Evolutionary conservation across 768 basidiomycete species (phyloP).

Genomic region (Mycena latifolia): DNA sequence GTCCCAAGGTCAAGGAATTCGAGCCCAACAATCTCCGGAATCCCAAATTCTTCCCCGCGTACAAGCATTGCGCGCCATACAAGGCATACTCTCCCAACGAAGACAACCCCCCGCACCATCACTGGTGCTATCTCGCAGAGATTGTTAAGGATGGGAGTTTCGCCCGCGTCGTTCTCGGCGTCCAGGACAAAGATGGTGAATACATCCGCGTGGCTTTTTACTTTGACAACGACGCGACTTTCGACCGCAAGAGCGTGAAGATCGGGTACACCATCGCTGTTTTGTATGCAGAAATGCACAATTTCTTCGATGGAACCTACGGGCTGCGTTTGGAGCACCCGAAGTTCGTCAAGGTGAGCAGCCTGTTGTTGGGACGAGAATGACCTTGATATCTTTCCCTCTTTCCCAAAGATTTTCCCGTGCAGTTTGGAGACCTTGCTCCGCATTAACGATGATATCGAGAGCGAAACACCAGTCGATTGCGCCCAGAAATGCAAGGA

Average conservation of each 20-base stretch:
- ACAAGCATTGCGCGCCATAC: conserved; percentile 24
- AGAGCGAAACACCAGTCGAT: conserved; percentile 21
- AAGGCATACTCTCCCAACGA: neutral
- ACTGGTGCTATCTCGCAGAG: conserved; percentile 35
- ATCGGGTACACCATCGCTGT: conserved; percentile 31
- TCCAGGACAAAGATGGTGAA: no score
- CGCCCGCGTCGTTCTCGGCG: conserved; percentile 7
- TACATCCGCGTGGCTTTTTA: no score
- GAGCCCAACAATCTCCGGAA: conserved; percentile 24
- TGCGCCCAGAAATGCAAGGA: conserved; percentile 24
- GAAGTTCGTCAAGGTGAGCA: conserved; percentile 33
- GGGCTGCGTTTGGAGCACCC: conserved; percentile 29
- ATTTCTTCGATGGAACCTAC: conserved; percentile 9
- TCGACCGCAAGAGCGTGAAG: conserved; percentile 20
- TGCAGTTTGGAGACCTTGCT: conserved; percentile 33
- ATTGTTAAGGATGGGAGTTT: conserved; percentile 11
- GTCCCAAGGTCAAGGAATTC: neutral
- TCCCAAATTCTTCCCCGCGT: conserved; percentile 30
- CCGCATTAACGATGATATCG: conserved; percentile 34
- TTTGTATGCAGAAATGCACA: conserved; percentile 29
- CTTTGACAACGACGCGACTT: conserved; percentile 18
- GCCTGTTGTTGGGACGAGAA: neutral
- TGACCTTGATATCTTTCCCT: neutral
- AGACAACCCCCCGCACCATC: conserved; percentile 11
- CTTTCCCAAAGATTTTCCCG: conserved; percentile 34